Conservation (phyloP, 2,329 filamentous ascomycete species). For the Colletotrichum phormii region DNA sequence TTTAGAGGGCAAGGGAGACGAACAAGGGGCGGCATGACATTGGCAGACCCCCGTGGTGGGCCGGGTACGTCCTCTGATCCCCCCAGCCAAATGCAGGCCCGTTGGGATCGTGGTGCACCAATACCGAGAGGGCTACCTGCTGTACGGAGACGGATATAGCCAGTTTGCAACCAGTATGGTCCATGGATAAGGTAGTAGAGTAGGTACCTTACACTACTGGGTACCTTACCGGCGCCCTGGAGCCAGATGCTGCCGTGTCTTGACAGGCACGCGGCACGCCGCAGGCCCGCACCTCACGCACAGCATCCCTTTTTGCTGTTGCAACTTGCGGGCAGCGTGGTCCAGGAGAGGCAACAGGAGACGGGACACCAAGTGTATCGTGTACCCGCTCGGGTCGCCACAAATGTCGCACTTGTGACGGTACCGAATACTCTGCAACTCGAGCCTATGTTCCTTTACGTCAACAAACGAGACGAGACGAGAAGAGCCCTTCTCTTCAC, state of each 20-base stretch:
- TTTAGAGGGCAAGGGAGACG: neutral
- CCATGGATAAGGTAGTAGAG: too few species aligned
- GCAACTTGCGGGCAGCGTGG: neutral
- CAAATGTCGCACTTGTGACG: neutral
- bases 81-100: constrained; percentile 3
- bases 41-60: constrained; percentile 6
- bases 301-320: neutral
- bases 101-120: constrained; percentile 5
- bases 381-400: constrained; percentile 9
- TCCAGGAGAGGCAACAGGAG: neutral
- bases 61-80: neutral
- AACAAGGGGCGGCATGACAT: constrained; percentile 15
- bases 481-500: neutral
- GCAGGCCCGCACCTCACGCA: neutral
- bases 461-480: neutral
- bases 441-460: neutral
- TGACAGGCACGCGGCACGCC: neutral
- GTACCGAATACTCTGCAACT: neutral
- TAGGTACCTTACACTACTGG: neutral
- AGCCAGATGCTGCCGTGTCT: neutral
- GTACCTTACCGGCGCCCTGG: neutral
- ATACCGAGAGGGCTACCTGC: neutral
- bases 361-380: constrained; percentile 14
- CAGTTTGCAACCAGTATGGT: neutral
- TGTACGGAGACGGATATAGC: neutral